Evolutionary conservation across 306 rosid genomes (phyloP).

Genomic region (peach (Prunus persica)): DNA sequence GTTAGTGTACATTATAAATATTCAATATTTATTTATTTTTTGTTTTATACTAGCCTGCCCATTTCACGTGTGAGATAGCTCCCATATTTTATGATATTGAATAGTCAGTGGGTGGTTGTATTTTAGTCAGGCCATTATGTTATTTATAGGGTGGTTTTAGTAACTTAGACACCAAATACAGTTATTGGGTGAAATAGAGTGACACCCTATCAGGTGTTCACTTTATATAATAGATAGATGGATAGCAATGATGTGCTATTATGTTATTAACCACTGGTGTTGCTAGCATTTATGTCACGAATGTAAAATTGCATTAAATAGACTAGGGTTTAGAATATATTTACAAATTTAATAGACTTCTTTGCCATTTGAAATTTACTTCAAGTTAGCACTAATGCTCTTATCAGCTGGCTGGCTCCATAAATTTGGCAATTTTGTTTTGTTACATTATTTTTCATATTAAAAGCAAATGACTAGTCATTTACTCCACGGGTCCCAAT

Average conservation of each 20-base stretch:
- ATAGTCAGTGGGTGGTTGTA: not conserved
- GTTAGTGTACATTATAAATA: constrained; percentile 27
- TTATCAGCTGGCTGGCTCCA: not conserved
- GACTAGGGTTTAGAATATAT: too few species aligned
- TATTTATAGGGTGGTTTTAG: not conserved
- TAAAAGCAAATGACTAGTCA: too few species aligned
- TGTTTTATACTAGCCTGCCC: not conserved
- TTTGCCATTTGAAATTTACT: not conserved
- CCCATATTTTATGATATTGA: not conserved
- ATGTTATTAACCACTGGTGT: not conserved
- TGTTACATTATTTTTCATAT: not conserved
- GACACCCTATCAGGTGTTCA: too few species aligned
- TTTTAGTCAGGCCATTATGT: not conserved
- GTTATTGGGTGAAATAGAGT: too few species aligned
- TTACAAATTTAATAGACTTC: not conserved
- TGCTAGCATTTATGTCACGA: not conserved
- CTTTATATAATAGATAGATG: too few species aligned
- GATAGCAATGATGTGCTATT: too few species aligned
- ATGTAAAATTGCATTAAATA: too few species aligned
- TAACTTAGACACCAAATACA: not conserved
- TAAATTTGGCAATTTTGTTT: not conserved
- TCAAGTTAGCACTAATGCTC: not conserved
- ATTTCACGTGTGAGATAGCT: not conserved
- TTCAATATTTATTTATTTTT: not conserved
- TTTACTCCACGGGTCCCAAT: not conserved